Conservation (phyloP, 106 monocot species). For the Allium sativum region DNA sequence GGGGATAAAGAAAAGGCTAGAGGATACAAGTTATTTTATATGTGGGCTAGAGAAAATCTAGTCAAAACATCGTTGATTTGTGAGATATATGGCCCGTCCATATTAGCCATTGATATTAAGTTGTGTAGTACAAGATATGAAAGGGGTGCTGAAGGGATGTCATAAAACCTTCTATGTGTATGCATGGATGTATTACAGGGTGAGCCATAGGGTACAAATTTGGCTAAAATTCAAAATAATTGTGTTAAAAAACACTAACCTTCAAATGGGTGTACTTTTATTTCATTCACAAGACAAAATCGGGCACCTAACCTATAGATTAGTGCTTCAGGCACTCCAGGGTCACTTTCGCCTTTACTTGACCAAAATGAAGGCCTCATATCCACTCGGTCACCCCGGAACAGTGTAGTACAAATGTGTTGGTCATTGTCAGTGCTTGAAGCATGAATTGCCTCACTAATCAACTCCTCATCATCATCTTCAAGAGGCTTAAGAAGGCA, state of each 20-base stretch:
- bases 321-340: constrained; percentile 31
- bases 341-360: constrained; percentile 34
- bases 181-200: no score
- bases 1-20: no score
- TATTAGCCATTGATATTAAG: no score
- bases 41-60: no score
- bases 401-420: constrained; percentile 42
- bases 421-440: constrained; percentile 69
- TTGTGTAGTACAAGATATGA: no score
- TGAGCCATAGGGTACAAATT: no score
- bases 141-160: no score
- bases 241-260: constrained; percentile 16
- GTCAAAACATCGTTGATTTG: no score
- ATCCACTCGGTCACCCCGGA: constrained; percentile 11
- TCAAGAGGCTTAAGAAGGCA: constrained; percentile 11
- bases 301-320: constrained; percentile 36
- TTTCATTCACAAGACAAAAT: constrained; percentile 40
- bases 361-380: constrained; percentile 48
- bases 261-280: constrained; percentile 37
- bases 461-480: constrained; percentile 19
- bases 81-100: no score
- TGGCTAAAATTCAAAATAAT: background rate
- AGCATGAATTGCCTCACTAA: constrained; percentile 33
- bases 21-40: no score
- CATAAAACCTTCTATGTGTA: no score